phyloP scores from a whole-genome alignment of 495 filamentous ascomycete species.

The Glonium stellatum region DNA sequence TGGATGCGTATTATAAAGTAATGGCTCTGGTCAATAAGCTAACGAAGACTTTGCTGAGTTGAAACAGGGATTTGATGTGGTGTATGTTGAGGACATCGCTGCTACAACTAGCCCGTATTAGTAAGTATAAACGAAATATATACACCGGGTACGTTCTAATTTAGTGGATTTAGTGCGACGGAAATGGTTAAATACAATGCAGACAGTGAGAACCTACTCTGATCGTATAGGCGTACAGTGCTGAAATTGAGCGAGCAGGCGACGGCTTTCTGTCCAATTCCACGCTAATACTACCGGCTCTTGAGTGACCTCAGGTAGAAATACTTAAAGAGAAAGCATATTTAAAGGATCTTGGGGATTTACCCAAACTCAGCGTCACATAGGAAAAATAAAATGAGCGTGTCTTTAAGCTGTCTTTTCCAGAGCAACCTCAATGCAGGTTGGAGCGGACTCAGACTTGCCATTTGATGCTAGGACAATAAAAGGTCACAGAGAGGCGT shows the following conservation, averaged over 20 bases:
- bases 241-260: neutral
- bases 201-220: neutral
- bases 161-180: conserved; percentile 12
- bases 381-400: too few relatives aligned
- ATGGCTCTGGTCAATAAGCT: neutral
- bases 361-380: too few relatives aligned
- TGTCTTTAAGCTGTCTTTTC: too few relatives aligned
- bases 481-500: too few relatives aligned
- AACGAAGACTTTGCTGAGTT: neutral
- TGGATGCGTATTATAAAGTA: conserved; percentile 34
- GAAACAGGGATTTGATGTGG: conserved; percentile 24
- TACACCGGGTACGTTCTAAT: neutral
- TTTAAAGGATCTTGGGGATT: too few relatives aligned
- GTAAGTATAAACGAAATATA: neutral
- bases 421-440: too few relatives aligned
- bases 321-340: too few relatives aligned
- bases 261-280: conserved; percentile 11
- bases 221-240: neutral
- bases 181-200: conserved; percentile 30
- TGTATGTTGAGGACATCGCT: conserved; percentile 29
- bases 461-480: too few relatives aligned
- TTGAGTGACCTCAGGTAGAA: neutral
- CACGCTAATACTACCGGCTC: neutral
- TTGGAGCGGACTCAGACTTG: too few relatives aligned
- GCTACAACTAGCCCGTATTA: conserved; percentile 26